phyloP scores from a whole-genome alignment of 176 grass and related monocot species.

The Areca catechu region DNA sequence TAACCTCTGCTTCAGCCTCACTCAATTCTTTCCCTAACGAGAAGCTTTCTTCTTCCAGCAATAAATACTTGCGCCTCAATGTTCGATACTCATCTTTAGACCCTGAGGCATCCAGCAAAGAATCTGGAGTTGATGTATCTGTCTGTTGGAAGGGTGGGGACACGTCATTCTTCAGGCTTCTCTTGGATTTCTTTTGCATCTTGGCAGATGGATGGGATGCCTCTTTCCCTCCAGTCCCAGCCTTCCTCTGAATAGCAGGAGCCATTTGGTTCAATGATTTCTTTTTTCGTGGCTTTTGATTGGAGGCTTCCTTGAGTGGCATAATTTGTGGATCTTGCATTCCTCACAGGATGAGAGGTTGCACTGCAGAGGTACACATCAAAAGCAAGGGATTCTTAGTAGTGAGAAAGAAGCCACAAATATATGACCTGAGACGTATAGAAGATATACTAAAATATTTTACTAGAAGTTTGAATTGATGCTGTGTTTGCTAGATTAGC shows the following conservation, averaged over 20 bases:
- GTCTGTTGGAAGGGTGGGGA: slow-evolving; percentile 13
- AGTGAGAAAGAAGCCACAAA: no score
- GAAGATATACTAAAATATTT: no score
- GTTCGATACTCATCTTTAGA: slow-evolving; percentile 55
- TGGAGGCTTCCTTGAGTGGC: slow-evolving; percentile 18
- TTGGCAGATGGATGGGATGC: slow-evolving; percentile 16
- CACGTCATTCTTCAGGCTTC: slow-evolving; percentile 30
- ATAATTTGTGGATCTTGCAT: slow-evolving; percentile 47
- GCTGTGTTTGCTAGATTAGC: no score
- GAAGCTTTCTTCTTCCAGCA: slow-evolving; percentile 82
- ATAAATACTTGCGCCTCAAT: slow-evolving; percentile 58
- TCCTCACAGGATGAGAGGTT: background rate
- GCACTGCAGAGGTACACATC: no score
- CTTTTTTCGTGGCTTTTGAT: slow-evolving; percentile 41
- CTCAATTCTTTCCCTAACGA: slow-evolving; percentile 50
- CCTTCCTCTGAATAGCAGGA: slow-evolving; percentile 27
- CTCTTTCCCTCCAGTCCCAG: slow-evolving; percentile 20
- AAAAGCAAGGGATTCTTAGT: no score
- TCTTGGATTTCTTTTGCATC: slow-evolving; percentile 42
- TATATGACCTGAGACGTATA: no score
- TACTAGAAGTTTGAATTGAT: no score
- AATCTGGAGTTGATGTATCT: slow-evolving; percentile 34
- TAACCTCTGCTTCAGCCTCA: slow-evolving; percentile 46
- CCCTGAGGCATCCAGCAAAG: slow-evolving; percentile 36
- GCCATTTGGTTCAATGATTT: slow-evolving; percentile 28